Conservation (phyloP, 192 early-diverging fungal genomes). For the Backusella australiensis region DNA sequence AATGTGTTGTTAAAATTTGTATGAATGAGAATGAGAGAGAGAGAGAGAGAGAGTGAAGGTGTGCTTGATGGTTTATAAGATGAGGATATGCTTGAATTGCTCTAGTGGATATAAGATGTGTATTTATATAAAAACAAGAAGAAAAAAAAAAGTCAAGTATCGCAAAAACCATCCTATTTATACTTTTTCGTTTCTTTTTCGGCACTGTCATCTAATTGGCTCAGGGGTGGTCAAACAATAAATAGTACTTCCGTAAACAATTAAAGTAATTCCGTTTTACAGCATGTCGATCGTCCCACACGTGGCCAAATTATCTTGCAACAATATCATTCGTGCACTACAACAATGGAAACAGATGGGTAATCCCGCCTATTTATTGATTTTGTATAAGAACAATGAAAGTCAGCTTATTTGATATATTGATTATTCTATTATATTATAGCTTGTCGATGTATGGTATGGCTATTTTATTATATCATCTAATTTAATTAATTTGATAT, state of each 20-base stretch:
- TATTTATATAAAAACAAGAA: neutral
- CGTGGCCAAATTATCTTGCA: neutral
- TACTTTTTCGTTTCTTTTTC: neutral
- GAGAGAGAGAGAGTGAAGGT: neutral
- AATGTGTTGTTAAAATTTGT: neutral
- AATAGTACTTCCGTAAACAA: neutral
- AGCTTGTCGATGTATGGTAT: neutral
- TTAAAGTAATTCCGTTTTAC: neutral
- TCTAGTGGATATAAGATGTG: neutral
- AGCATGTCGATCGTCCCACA: neutral
- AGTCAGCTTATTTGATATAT: neutral
- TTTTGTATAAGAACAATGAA: neutral
- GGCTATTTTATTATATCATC: neutral
- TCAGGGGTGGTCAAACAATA: neutral
- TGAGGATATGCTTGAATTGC: neutral
- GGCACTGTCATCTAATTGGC: neutral
- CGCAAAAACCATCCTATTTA: neutral
- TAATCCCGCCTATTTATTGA: neutral
- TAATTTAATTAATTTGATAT: constrained; percentile 1
- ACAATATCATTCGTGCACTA: neutral
- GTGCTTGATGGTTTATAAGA: neutral
- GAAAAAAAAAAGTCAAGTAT: neutral
- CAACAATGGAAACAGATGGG: neutral
- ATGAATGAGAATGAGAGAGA: neutral
- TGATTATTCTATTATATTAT: neutral